Conservation (phyloP, 2,329 filamentous ascomycete species). For the Corinectria fuckeliana region DNA sequence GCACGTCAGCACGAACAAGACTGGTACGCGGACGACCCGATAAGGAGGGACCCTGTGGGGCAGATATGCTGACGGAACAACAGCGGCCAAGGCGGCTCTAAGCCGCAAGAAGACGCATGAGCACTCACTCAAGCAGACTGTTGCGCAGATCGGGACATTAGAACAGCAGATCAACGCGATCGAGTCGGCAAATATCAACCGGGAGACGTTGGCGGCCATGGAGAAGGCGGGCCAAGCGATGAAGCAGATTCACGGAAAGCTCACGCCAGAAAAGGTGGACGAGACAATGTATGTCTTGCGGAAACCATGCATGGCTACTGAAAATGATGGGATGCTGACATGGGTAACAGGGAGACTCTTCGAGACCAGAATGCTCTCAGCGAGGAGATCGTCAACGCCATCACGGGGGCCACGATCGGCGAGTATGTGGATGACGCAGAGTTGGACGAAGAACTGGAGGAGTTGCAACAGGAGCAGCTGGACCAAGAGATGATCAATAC, state of each 20-base stretch:
- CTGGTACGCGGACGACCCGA: conserved; percentile 64
- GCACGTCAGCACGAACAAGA: conserved; percentile 86
- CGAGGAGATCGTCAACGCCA: conserved; percentile 88
- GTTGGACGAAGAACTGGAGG: conserved; percentile 83
- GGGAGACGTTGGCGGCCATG: conserved; percentile 94
- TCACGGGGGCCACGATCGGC: conserved; percentile 73
- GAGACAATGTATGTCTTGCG: conserved; percentile 78
- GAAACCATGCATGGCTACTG: not conserved
- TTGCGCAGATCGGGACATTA: conserved; percentile 86
- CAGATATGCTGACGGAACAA: conserved; percentile 32
- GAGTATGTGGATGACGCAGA: conserved; percentile 84
- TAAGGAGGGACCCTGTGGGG: conserved; percentile 18
- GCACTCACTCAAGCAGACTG: conserved; percentile 88
- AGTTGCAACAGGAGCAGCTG: conserved; percentile 88
- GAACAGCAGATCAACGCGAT: conserved; percentile 97
- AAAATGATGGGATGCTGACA: conserved; percentile 40
- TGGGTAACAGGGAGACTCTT: conserved; percentile 76
- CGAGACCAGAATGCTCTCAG: conserved; percentile 91
- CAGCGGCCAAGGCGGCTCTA: conserved; percentile 88
- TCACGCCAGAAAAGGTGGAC: conserved; percentile 95
- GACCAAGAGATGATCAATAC: conserved; percentile 94
- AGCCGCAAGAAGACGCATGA: conserved; percentile 95
- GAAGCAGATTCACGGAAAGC: conserved; percentile 88
- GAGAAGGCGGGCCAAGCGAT: conserved; percentile 89
- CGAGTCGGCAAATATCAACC: conserved; percentile 98